Conservation (phyloP, 805 yeast genomes). For the Candida multigemmis region DNA sequence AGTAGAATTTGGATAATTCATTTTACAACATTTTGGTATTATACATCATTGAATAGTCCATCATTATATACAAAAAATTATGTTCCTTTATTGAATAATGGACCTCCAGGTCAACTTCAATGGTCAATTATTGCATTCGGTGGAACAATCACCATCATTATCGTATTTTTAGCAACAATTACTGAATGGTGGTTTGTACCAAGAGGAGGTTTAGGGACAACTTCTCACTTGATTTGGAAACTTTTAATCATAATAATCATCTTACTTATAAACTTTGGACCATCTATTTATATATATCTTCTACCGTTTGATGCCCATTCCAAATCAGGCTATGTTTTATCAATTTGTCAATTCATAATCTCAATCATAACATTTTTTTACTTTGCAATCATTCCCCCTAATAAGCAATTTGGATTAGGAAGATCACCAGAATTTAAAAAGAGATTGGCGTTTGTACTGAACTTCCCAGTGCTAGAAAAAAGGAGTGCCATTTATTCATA, state of each 20-base stretch:
- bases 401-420: slow-evolving; percentile 8
- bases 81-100: slow-evolving; percentile 28
- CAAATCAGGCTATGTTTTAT: slow-evolving; percentile 11
- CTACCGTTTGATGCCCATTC: slow-evolving; percentile 15
- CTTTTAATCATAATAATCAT: slow-evolving; percentile 6
- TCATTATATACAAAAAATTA: slow-evolving; percentile 38
- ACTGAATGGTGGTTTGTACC: slow-evolving; percentile 18
- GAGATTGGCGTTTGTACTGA: slow-evolving; percentile 9
- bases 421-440: slow-evolving; percentile 5
- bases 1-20: slow-evolving; percentile 49
- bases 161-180: slow-evolving; percentile 15
- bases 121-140: slow-evolving; percentile 38
- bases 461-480: slow-evolving; percentile 14
- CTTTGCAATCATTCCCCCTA: slow-evolving; percentile 18
- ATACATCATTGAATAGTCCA: slow-evolving; percentile 42
- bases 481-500: slow-evolving; percentile 15
- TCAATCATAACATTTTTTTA: slow-evolving; percentile 19
- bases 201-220: slow-evolving; percentile 13
- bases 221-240: slow-evolving; percentile 6
- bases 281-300: slow-evolving; percentile 20
- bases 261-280: slow-evolving; percentile 12
- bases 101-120: slow-evolving; percentile 35
- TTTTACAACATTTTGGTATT: slow-evolving; percentile 42
- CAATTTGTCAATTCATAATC: slow-evolving; percentile 15
- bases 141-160: slow-evolving; percentile 29